A percentile compares a stretch with the other conserved stretches of the same genome.
phyloP scores from a whole-genome alignment of 208 protist genomes.

The Polymyxa betae region DNA sequence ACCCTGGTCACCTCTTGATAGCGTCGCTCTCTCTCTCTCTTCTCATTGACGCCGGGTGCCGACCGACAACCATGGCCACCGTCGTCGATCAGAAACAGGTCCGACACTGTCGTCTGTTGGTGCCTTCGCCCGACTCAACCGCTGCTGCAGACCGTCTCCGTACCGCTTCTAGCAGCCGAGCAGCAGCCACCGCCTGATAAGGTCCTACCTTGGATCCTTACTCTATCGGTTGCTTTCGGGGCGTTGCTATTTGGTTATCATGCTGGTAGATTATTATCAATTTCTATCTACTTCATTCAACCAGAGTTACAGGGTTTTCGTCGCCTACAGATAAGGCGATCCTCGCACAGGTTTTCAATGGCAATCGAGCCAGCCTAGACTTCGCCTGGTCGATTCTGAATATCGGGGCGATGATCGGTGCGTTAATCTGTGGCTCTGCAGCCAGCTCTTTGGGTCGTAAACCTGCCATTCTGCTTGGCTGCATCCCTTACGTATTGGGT shows the following conservation, averaged over 20 bases:
- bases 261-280: no score
- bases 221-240: neutral
- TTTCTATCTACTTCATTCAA: no score
- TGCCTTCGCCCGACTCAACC: no score
- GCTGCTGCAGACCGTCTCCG: no score
- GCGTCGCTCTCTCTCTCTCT: no score
- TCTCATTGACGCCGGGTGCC: no score
- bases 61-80: no score
- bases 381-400: slow-evolving; percentile 9
- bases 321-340: neutral
- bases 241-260: neutral
- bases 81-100: no score
- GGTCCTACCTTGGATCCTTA: neutral
- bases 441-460: neutral
- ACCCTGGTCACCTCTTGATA: no score
- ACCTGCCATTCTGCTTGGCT: neutral
- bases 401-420: neutral
- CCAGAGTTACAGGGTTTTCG: no score
- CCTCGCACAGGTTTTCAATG: neutral
- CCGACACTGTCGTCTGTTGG: no score
- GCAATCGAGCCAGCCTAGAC: neutral
- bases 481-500: neutral
- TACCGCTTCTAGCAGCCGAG: no score
- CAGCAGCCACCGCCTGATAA: neutral
- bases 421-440: neutral